Evolutionary conservation across 1,284 basidiomycete species (phyloP), one percentile per base, ranked within the genome.

Genomic region (Gomphus bonarii): DNA sequence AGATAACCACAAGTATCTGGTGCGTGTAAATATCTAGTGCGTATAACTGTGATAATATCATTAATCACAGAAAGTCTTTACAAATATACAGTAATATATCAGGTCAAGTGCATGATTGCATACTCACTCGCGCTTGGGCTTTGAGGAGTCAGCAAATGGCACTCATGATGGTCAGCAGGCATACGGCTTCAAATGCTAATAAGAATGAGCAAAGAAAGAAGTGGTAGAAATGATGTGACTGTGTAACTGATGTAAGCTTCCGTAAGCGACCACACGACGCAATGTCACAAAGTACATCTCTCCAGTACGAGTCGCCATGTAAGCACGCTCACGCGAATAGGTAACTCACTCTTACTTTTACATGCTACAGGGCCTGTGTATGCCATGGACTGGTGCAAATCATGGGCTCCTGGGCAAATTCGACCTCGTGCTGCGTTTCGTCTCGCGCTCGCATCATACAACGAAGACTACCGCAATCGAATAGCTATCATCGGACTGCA

Each of bases 351-450:
- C 53, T 50, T 35, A 42, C 44, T 31, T 50, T 28, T 30, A 16
- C 36, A 35, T 44, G 22, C 48, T 33, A 36, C 58, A 90, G 88
- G 87, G 87, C 86, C 88, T 58, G 83, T 91, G 42, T 85, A 88
- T 66, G 82, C 85, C 61, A 70, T 91, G 55, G 88, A 91, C 68
- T 91, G 88, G 88, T 90, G 87, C 73, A 90, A 89, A 68, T 79
- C 86, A 9, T 73, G 85, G 43, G 80, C 82, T 6, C 84, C 84
- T 1, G 84, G 84, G 8, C 82, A 83, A 64, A 70, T 77, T 59
- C 80, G 86, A 30, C 81, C 85, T 36, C 80, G 85, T 63, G 88
- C 88, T 31, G 80, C 87, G 48, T 91, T 88, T 69, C 82, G 88
- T 58, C 76, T 93, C 55, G 89, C 80, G 16, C 76, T 92, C 59